Conservation (phyloP, 805 yeast genomes). For the Saturnispora serradocipensis region DNA sequence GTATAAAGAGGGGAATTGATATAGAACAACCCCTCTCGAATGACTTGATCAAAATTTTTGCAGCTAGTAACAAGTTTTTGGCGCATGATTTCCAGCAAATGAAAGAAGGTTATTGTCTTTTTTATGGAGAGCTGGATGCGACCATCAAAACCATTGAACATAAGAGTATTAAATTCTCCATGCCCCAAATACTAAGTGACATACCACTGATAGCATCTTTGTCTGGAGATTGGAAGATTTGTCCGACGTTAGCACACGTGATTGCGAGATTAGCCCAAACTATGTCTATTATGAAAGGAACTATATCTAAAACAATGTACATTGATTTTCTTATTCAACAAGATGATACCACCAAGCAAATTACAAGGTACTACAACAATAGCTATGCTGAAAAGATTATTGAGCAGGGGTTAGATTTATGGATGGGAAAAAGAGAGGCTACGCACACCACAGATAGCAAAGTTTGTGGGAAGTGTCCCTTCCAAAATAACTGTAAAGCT, state of each 20-base stretch:
- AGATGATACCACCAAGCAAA: background rate
- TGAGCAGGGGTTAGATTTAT: constrained; percentile 34
- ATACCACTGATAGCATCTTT: constrained; percentile 1
- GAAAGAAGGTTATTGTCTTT: constrained; percentile 37
- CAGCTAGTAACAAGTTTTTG: constrained; percentile 31
- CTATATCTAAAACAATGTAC: constrained; percentile 34
- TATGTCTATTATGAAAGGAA: constrained; percentile 27
- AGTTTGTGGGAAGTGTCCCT: constrained; percentile 50
- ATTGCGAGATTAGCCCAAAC: constrained; percentile 47
- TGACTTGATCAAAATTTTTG: constrained; percentile 30
- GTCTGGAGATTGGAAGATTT: constrained; percentile 36
- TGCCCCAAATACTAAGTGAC: background rate
- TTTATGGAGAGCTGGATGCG: constrained; percentile 28
- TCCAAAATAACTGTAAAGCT: constrained; percentile 5
- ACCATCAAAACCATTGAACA: background rate
- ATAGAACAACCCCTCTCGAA: constrained; percentile 41
- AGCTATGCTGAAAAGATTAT: constrained; percentile 25
- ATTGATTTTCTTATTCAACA: constrained; percentile 15
- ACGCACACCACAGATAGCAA: constrained; percentile 30
- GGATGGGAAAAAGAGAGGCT: constrained; percentile 53
- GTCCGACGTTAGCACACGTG: constrained; percentile 49
- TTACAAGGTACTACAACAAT: constrained; percentile 31
- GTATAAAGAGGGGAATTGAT: constrained; percentile 37
- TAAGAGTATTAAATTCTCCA: background rate
- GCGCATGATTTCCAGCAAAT: constrained; percentile 36